Evolutionary conservation across 73 alveolate species (phyloP).

Genomic region (Tetrahymena malaccensis): DNA sequence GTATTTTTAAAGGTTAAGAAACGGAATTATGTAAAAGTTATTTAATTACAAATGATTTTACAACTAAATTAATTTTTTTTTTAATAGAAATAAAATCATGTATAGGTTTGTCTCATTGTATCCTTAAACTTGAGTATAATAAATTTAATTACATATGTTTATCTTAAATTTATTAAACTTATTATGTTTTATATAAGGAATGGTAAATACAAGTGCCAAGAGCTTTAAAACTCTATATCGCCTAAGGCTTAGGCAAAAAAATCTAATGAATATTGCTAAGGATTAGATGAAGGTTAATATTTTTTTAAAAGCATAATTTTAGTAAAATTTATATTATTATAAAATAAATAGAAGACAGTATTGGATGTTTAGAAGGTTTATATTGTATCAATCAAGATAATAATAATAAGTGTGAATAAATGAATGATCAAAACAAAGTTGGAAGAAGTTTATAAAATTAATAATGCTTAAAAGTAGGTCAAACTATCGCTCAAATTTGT

Average conservation of each 20-base stretch:
- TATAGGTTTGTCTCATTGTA: not conserved
- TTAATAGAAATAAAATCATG: not conserved
- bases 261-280: not conserved
- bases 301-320: too few species aligned
- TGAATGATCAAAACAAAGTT: not conserved
- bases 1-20: not conserved
- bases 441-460: too few species aligned
- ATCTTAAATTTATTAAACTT: not conserved
- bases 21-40: not conserved
- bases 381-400: not conserved
- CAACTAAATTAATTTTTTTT: not conserved
- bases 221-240: not conserved
- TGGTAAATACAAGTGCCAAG: not conserved
- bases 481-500: not conserved
- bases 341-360: not conserved
- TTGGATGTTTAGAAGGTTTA: too few species aligned
- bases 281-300: not conserved
- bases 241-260: not conserved
- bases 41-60: not conserved
- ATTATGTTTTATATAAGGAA: not conserved
- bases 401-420: not conserved
- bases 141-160: not conserved
- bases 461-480: too few species aligned
- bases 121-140: not conserved
- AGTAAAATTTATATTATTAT: not conserved